phyloP scores from a whole-genome alignment of 2,329 filamentous ascomycete species.

The Herpomyces periplanetae region DNA sequence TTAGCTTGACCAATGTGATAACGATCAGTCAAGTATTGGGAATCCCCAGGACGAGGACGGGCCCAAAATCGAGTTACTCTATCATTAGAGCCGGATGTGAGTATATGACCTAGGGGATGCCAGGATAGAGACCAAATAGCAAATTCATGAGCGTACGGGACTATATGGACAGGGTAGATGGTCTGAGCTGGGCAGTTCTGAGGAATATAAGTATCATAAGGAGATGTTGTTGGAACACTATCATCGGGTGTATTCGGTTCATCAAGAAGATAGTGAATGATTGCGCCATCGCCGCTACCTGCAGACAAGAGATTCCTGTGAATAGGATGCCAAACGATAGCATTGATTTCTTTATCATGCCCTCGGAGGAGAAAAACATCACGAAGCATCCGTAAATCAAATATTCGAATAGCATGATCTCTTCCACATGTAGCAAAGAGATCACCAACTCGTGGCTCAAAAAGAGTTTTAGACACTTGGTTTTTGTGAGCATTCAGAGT shows the following conservation, averaged over 20 bases:
- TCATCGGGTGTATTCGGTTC: constrained; percentile 55
- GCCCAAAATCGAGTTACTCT: constrained; percentile 92
- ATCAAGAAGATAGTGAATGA: constrained; percentile 80
- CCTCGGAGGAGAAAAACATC: constrained; percentile 74
- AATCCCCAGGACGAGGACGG: constrained; percentile 48
- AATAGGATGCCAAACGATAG: constrained; percentile 65
- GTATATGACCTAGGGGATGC: constrained; percentile 79
- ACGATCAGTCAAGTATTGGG: constrained; percentile 46
- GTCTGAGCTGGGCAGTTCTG: constrained; percentile 42
- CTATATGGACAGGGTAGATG: constrained; percentile 59
- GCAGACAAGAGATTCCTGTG: constrained; percentile 64
- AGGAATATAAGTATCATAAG: constrained; percentile 51
- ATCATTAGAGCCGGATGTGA: constrained; percentile 83
- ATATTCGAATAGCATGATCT: constrained; percentile 67
- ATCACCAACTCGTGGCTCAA: constrained; percentile 45
- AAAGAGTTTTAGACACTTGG: constrained; percentile 64
- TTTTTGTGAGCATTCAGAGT: constrained; percentile 92
- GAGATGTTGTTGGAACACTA: constrained; percentile 26
- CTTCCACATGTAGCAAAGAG: constrained; percentile 68
- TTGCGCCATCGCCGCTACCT: constrained; percentile 50
- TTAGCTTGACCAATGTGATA: constrained; percentile 84
- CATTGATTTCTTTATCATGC: constrained; percentile 82
- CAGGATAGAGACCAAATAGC: constrained; percentile 93
- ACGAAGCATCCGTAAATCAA: constrained; percentile 90
- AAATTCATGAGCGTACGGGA: constrained; percentile 63